Base-by-base conservation (phyloP, 306 rosid species). In the Castanea crenata region DNA sequence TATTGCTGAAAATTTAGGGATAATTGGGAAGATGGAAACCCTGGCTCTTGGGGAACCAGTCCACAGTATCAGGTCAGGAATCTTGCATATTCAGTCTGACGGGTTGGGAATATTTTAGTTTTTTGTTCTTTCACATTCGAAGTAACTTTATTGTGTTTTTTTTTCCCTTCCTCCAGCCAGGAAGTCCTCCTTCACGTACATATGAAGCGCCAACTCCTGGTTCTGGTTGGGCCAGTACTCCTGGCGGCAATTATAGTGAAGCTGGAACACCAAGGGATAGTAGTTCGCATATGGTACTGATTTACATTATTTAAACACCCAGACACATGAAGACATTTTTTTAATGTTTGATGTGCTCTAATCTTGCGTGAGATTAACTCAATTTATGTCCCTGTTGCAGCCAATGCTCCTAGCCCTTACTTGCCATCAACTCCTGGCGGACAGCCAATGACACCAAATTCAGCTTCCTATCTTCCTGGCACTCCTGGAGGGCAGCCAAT, bases 401-500 rank as follows among this genome's bases (percentile, higher is more conserved):
- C 84, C 35, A 96, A 96, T 93, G 99, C 93, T 87, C 97, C 99
- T 1, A 96, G 99, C 82, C 99, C 99, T 3, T 96, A 96, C 89
- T 88, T 96, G 83, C 99, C 99, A 29, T 96, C 98, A 44, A 96
- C 99, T 76, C 99, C 99, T 18, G 99, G 97, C 84, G 98, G 99
- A 64, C 98, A 93, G 88, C 99, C 99, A 52, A 90, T 91, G 99
- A 96, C 99, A 55, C 99, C 99, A 78, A 96, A 91, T 84, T 90
- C 99, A 14, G 98, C 88, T 27, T 90, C 96, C 71, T 96, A 90
- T 89, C 97, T 96, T 87, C 99, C 99, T 32, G 97, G 99, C 52
- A 96, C 99, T 58, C 99, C 99, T 73, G 99, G 99, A 71, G 99
- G 99, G 83, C 99, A 93, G 84, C 99, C 99, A 16, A 96, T 96